These are phyloP conservation scores for Ogataea paraovalis DNA, from an alignment of 805 yeast species.

Conservation along the genomic window DNA sequence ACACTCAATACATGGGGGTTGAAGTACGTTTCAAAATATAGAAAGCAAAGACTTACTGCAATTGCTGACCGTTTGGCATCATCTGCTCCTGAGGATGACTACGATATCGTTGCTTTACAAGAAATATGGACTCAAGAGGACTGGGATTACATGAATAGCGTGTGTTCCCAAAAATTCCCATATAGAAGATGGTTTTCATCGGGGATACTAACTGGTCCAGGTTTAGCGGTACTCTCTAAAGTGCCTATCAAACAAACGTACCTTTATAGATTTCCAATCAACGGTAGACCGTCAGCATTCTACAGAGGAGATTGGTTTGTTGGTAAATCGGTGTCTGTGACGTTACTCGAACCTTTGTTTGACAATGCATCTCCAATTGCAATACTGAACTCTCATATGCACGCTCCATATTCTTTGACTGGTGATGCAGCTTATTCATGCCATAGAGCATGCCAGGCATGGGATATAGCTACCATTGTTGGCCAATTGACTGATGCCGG, in stretches of 20 bases:
- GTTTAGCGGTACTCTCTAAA: slow-evolving; percentile 78
- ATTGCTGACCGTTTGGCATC: slow-evolving; percentile 63
- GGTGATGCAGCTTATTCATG: slow-evolving; percentile 91
- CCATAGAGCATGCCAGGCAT: slow-evolving; percentile 92
- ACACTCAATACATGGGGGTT: slow-evolving; percentile 90
- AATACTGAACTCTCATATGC: slow-evolving; percentile 89
- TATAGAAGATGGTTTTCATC: slow-evolving; percentile 67
- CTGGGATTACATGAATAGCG: slow-evolving; percentile 58
- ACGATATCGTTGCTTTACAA: slow-evolving; percentile 89
- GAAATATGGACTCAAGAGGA: slow-evolving; percentile 90
- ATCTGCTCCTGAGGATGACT: slow-evolving; percentile 35
- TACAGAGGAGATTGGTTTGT: slow-evolving; percentile 97
- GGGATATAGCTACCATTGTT: slow-evolving; percentile 81
- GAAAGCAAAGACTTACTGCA: slow-evolving; percentile 63
- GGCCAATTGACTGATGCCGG: slow-evolving; percentile 64
- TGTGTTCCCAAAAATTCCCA: slow-evolving; percentile 49
- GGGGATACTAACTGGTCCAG: slow-evolving; percentile 92
- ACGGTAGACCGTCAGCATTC: slow-evolving; percentile 92
- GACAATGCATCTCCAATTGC: slow-evolving; percentile 58
- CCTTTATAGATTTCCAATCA: slow-evolving; percentile 80
- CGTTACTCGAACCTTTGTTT: slow-evolving; percentile 52
- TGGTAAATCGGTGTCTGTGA: slow-evolving; percentile 83
- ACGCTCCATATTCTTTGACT: slow-evolving; percentile 80
- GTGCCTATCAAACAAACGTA: slow-evolving; percentile 79
- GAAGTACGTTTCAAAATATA: slow-evolving; percentile 70